Evolutionary conservation across 208 protist species (phyloP), one percentile per base, ranked within the genome.

Genomic region (Wallacemonas sp.): DNA sequence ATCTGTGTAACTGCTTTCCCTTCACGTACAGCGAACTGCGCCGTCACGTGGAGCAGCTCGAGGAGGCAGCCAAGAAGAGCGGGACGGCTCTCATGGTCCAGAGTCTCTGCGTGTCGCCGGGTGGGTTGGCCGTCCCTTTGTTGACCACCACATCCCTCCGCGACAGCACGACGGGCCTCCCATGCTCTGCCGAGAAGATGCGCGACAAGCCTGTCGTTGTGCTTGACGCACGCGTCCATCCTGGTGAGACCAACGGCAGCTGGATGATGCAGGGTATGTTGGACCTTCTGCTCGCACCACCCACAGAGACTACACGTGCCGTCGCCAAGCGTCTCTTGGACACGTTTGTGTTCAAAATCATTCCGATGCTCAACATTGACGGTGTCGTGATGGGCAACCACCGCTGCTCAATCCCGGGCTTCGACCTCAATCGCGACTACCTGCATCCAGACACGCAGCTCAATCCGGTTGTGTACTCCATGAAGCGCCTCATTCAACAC

Each of bases 281-380:
- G n/a, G 83, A 97, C 58, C 90, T 76, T 23, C 75, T 98, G 27
- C 32, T 92, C 21, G 17, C 47, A 1, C 43, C 41, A 4, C 39
- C 44, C 11, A 64, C 68, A 14, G 38, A 60, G 11, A 41, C 24
- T 27, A 36, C n/a, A 8, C 46, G 30, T 26, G 52, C 9, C 14
- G 57, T 58, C 38, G 26, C 34, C 14, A 11, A 32, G 19, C 21
- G 33, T 30, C 70, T 98, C 24, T 78, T 90, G 26, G 79, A 84
- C 16, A 65, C 39, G n/a, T 91, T 93, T 55, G 90, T 97, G 19
- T 95, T 92, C 72, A 98, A 99, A 73, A 85, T 99, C 34, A 80
- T 99, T 14, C 98, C 98, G 1, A 99, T 99, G 97, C 76, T 99
- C 11, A 99, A 99, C 77, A 89, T 94, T 8, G 98, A 99, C 70